Evolutionary conservation across 768 basidiomycete genomes (phyloP).

Genomic region (Harrya chromipes): DNA sequence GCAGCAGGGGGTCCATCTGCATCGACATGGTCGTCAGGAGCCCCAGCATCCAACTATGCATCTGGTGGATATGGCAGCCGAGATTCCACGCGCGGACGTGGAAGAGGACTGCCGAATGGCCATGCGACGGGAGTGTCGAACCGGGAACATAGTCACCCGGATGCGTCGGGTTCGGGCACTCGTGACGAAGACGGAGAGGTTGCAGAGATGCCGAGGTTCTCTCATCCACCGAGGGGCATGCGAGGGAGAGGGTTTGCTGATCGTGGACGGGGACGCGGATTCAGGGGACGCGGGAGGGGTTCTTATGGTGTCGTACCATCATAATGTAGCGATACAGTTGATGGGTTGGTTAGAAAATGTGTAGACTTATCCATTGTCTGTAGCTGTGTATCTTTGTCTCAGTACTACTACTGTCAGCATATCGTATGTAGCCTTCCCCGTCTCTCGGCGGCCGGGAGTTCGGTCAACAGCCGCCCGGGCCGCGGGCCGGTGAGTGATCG

Average conservation of each 20-base stretch:
- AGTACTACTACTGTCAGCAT: too few relatives aligned
- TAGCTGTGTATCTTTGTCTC: conserved; percentile 5
- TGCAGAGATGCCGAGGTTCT: conserved; percentile 10
- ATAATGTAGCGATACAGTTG: neutral
- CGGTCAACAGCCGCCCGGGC: too few relatives aligned
- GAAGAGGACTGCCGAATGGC: conserved; percentile 11
- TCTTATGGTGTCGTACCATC: neutral
- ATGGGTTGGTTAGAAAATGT: neutral
- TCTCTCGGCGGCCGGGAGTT: too few relatives aligned
- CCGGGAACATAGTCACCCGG: neutral
- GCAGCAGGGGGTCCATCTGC: conserved; percentile 1
- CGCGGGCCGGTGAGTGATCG: too few relatives aligned
- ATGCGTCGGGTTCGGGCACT: neutral
- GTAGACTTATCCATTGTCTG: neutral
- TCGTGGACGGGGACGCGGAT: conserved; percentile 32
- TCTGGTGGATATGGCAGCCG: conserved; percentile 1
- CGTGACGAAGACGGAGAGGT: conserved; percentile 5
- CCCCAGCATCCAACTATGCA: neutral
- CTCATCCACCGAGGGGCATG: conserved; percentile 19
- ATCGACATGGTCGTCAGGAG: neutral
- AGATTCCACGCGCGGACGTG: conserved; percentile 3
- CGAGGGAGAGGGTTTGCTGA: conserved; percentile 37
- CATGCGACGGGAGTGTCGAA: neutral
- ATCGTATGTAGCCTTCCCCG: too few relatives aligned
- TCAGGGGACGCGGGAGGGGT: conserved; percentile 33